Base-by-base conservation (phyloP, 2,329 filamentous ascomycete species). In the Fusarium dlaminii region DNA sequence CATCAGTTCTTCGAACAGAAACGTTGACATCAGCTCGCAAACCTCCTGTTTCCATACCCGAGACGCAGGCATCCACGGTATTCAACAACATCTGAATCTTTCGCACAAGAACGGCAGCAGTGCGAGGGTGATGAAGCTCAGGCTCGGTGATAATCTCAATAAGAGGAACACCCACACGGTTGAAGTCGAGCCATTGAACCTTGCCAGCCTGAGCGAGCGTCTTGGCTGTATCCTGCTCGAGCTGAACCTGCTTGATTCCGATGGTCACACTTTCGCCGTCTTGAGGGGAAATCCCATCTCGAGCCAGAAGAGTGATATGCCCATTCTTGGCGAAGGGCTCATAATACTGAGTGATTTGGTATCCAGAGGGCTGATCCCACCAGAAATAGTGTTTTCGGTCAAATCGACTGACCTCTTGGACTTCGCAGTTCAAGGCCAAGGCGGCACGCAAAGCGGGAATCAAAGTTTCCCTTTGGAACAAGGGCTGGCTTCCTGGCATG, bases 361-460 rank as follows among this genome's bases (percentile, higher is more conserved):
- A 99, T 0, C 96, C 96, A 0, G 94, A 90, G 2, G 96, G 96
- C 82, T 99, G 96, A 82, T 99, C 96, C 90, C 96, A 97, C 86
- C 98, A 98, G 83, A 99, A 98, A 83, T 99, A 99, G 83, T 99
- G 96, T 82, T 99, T 99, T 73, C 96, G 89, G 82, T 99, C 96
- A 84, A 98, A 99, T 61, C 90, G 90, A 82, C 95, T 98, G 76
- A 90, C 87, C 3, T 84, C 86, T 80, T 97, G 93, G 59, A 98
- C 88, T 4, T 91, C 84, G 82, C 96, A 98, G 66, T 92, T 90
- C 49, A 99, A 86, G 0, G 95, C 94, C 56, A 98, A 85, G 0
- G 96, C 96, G 24, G 96, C 96, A 68, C 96, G 91, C 22, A 99
- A 81, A n/a, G 96, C 96, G 8, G 96, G 96, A 42, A 98, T 87